Conservation (phyloP, 441 rosid species). For the Brassica hybrid region DNA sequence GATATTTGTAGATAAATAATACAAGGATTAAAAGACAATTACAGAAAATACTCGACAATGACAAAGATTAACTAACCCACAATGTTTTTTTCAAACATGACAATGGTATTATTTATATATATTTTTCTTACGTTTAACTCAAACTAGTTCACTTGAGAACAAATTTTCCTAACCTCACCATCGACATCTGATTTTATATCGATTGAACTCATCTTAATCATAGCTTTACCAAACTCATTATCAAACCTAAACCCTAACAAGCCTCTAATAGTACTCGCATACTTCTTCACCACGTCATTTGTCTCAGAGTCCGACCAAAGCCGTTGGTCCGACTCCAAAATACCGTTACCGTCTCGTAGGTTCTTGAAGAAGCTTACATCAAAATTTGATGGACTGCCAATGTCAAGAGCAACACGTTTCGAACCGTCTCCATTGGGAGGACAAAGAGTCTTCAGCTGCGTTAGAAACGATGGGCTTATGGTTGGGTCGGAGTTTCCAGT, state of each 20-base stretch:
- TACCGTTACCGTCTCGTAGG: slow-evolving; percentile 62
- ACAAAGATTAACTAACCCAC: neutral
- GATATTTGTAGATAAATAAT: neutral
- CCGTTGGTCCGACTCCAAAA: slow-evolving; percentile 76
- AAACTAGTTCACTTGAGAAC: slow-evolving; percentile 58
- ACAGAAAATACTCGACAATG: neutral
- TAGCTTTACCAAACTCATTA: slow-evolving; percentile 61
- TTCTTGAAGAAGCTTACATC: slow-evolving; percentile 67
- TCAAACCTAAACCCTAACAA: slow-evolving; percentile 62
- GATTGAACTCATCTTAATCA: slow-evolving; percentile 76
- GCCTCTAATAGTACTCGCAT: slow-evolving; percentile 61
- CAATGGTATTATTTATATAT: slow-evolving; percentile 1
- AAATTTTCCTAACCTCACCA: slow-evolving; percentile 72
- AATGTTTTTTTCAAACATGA: neutral
- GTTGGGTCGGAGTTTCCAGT: slow-evolving; percentile 75
- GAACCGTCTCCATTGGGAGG: slow-evolving; percentile 64
- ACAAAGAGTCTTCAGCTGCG: slow-evolving; percentile 61
- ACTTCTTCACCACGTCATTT: slow-evolving; percentile 50
- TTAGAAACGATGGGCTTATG: slow-evolving; percentile 56
- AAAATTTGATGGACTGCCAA: slow-evolving; percentile 53
- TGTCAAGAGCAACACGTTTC: slow-evolving; percentile 61
- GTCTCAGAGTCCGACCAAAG: slow-evolving; percentile 63
- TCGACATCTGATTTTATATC: slow-evolving; percentile 60
- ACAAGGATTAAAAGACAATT: neutral
- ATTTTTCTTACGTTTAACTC: neutral